A percentile compares a stretch with the other conserved stretches of the same genome.
These are phyloP conservation scores for Corynespora cassiicola DNA, from an alignment of 2,329 filamentous ascomycete species.

Conservation along the genomic window DNA sequence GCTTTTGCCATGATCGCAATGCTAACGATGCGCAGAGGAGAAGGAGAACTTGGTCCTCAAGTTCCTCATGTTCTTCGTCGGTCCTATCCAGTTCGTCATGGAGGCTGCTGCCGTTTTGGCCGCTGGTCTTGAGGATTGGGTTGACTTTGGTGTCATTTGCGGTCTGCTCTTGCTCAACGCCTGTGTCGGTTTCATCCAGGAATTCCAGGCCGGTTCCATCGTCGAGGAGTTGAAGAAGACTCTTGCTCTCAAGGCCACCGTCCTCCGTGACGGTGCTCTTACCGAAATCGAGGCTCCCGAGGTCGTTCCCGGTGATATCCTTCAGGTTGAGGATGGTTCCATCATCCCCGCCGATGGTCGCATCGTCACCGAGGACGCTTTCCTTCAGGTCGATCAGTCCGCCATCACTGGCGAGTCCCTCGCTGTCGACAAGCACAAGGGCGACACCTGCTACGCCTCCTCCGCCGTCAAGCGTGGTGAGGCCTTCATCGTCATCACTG, in stretches of 20 bases:
- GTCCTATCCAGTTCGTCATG: constrained; percentile 94
- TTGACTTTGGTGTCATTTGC: constrained; percentile 92
- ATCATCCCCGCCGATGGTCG: constrained; percentile 90
- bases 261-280: constrained; percentile 79
- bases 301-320: constrained; percentile 88
- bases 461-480: constrained; percentile 91
- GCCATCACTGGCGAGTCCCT: constrained; percentile 91
- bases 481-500: constrained; percentile 80
- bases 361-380: constrained; percentile 82
- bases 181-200: constrained; percentile 84
- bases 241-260: constrained; percentile 84
- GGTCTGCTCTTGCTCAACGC: constrained; percentile 85
- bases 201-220: constrained; percentile 88
- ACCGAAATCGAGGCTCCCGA: constrained; percentile 82
- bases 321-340: constrained; percentile 88
- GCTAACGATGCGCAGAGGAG: constrained; percentile 63
- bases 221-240: constrained; percentile 93
- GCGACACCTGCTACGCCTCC: constrained; percentile 82
- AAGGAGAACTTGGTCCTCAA: constrained; percentile 85
- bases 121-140: constrained; percentile 85
- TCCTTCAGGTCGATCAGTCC: constrained; percentile 90
- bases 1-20: not conserved
- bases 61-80: constrained; percentile 82
- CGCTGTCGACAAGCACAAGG: constrained; percentile 85
- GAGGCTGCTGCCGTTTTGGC: constrained; percentile 82